Evolutionary conservation across 805 yeast genomes (phyloP).

Genomic region (Citeromyces matritensis): DNA sequence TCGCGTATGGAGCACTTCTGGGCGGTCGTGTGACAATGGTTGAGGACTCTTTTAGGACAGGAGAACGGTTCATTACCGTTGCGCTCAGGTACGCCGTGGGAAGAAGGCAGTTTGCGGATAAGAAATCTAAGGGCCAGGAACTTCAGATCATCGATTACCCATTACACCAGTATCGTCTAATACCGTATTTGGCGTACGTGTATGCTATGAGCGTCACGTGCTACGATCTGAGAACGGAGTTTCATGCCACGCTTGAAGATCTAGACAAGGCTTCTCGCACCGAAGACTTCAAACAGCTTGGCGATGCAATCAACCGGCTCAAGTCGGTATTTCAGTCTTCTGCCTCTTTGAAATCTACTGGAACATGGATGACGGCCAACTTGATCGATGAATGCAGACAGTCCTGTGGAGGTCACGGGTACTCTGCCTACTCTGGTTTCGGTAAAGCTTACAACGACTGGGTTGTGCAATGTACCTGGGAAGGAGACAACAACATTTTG

Average conservation of each 20-base stretch:
- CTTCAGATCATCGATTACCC: conserved; percentile 75
- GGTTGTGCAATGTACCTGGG: conserved; percentile 99
- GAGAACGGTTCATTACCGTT: conserved; percentile 68
- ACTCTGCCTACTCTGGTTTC: conserved; percentile 83
- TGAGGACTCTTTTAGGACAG: conserved; percentile 65
- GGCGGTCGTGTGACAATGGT: conserved; percentile 90
- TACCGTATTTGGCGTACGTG: conserved; percentile 72
- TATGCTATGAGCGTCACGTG: conserved; percentile 69
- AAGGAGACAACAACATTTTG: conserved; percentile 86
- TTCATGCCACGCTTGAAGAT: conserved; percentile 29
- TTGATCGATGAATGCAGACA: conserved; percentile 85
- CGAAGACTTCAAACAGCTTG: conserved; percentile 27
- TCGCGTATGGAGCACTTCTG: conserved; percentile 75
- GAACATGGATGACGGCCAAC: conserved; percentile 74
- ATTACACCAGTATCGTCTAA: conserved; percentile 73
- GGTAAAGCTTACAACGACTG: conserved; percentile 84
- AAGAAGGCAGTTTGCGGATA: conserved; percentile 65
- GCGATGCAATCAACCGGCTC: conserved; percentile 37
- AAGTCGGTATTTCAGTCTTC: conserved; percentile 74
- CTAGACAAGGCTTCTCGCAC: conserved; percentile 39
- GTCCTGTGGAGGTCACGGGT: conserved; percentile 94
- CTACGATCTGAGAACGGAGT: conserved; percentile 37
- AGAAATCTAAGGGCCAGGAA: conserved; percentile 26
- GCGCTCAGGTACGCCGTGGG: conserved; percentile 84
- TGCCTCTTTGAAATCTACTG: conserved; percentile 78